Evolutionary conservation across 306 rosid species (phyloP).

Genomic region (Nissolia schottii): DNA sequence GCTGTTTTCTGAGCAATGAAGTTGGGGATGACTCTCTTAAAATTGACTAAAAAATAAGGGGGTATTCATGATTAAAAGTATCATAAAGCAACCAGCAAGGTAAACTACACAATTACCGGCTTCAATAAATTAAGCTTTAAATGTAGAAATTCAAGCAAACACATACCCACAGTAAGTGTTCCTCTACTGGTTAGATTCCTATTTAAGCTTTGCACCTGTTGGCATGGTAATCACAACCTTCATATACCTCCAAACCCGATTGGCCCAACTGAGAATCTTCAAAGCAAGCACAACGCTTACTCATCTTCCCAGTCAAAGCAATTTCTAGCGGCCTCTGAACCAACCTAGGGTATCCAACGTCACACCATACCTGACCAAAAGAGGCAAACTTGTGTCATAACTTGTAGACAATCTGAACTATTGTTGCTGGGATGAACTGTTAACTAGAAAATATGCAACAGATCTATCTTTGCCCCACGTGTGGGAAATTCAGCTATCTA

Average conservation of each 20-base stretch:
- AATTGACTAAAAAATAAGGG: neutral
- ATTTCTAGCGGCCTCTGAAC: conserved; percentile 82
- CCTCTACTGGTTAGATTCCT: neutral
- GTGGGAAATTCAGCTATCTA: neutral
- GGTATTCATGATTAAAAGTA: neutral
- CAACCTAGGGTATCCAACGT: conserved; percentile 77
- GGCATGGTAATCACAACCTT: conserved; percentile 69
- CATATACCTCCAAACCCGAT: conserved; percentile 69
- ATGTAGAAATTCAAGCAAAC: neutral
- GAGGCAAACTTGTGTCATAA: neutral
- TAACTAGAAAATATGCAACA: conserved; percentile 3
- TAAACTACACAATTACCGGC: neutral
- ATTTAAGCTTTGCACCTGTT: conserved; percentile 54
- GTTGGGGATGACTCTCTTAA: too few species aligned
- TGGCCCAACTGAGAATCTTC: conserved; percentile 66
- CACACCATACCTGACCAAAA: conserved; percentile 84
- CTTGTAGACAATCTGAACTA: neutral
- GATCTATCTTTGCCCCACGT: neutral
- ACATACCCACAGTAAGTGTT: neutral
- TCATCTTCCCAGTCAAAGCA: conserved; percentile 87
- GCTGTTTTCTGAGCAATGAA: too few species aligned
- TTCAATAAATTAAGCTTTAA: conserved; percentile 14
- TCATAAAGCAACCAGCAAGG: neutral
- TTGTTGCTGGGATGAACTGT: neutral
- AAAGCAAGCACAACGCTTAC: conserved; percentile 90